Evolutionary conservation across 805 yeast genomes (phyloP).

Genomic region (Candida stauntonica): DNA sequence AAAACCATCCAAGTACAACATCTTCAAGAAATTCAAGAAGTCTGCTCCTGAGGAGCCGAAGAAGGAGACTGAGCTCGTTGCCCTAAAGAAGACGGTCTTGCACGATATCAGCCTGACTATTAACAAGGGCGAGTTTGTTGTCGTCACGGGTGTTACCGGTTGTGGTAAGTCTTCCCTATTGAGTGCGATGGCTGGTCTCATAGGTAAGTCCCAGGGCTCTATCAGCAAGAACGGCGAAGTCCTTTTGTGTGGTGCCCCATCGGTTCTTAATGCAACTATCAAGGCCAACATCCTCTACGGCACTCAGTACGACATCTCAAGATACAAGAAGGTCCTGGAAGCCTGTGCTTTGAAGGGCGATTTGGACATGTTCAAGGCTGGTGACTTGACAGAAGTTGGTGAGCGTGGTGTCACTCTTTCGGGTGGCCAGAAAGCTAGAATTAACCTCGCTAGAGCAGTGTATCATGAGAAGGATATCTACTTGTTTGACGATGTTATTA

Average conservation of each 20-base stretch:
- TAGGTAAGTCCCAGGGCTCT: conserved; percentile 46
- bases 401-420: conserved; percentile 92
- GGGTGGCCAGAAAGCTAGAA: conserved; percentile 95
- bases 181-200: conserved; percentile 28
- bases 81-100: background rate
- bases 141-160: conserved; percentile 42
- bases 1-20: background rate
- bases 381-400: conserved; percentile 87
- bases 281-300: conserved; percentile 87
- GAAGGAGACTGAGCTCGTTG: background rate
- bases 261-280: conserved; percentile 92
- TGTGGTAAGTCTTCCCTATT: conserved; percentile 46
- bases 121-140: conserved; percentile 5
- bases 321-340: conserved; percentile 66
- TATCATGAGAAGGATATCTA: conserved; percentile 44
- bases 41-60: background rate
- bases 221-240: conserved; percentile 44
- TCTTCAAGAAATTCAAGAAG: background rate
- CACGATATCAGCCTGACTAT: conserved; percentile 34
- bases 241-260: conserved; percentile 53
- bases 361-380: conserved; percentile 69
- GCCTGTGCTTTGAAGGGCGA: conserved; percentile 84
- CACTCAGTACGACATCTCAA: conserved; percentile 66
- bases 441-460: conserved; percentile 89
- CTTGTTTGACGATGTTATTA: conserved; percentile 43